phyloP scores from a whole-genome alignment of 1,139 yeast genomes.

The Hyphopichia wangnamkhiaoensis region DNA sequence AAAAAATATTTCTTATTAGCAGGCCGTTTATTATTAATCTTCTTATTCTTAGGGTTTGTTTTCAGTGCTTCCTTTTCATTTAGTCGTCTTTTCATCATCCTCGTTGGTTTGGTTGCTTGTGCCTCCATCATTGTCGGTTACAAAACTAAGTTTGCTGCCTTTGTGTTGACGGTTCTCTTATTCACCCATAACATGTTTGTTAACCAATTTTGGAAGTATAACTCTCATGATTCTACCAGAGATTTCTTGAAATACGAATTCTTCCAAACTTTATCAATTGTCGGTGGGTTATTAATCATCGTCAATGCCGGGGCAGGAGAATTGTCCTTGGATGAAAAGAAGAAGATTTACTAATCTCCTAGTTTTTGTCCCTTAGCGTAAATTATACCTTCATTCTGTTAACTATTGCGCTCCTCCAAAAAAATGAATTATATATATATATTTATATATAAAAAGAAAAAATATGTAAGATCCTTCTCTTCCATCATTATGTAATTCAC shows the following conservation, averaged over 20 bases:
- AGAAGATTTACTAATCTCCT: constrained; percentile 69
- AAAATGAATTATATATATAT: no score
- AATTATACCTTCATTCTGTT: no score
- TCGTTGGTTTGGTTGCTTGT: constrained; percentile 72
- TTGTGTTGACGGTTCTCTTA: constrained; percentile 70
- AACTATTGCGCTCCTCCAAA: neutral
- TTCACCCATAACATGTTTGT: constrained; percentile 74
- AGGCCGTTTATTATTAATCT: constrained; percentile 83
- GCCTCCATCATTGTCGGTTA: constrained; percentile 86
- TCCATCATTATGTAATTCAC: neutral
- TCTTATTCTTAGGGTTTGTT: constrained; percentile 84
- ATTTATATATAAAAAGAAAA: neutral
- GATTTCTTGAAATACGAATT: constrained; percentile 92
- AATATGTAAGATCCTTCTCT: neutral
- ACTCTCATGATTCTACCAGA: constrained; percentile 70
- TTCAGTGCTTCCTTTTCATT: constrained; percentile 76
- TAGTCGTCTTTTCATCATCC: constrained; percentile 62
- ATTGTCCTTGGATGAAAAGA: constrained; percentile 91
- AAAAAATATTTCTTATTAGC: constrained; percentile 85
- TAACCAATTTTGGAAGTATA: constrained; percentile 88
- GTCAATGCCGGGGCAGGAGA: constrained; percentile 98
- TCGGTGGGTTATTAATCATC: constrained; percentile 88
- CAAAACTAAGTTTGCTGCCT: constrained; percentile 90
- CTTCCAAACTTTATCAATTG: constrained; percentile 91
- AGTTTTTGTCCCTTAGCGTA: no score